Evolutionary conservation across 2,329 filamentous ascomycete genomes (phyloP).

Genomic region (Aureobasidium sp.): DNA sequence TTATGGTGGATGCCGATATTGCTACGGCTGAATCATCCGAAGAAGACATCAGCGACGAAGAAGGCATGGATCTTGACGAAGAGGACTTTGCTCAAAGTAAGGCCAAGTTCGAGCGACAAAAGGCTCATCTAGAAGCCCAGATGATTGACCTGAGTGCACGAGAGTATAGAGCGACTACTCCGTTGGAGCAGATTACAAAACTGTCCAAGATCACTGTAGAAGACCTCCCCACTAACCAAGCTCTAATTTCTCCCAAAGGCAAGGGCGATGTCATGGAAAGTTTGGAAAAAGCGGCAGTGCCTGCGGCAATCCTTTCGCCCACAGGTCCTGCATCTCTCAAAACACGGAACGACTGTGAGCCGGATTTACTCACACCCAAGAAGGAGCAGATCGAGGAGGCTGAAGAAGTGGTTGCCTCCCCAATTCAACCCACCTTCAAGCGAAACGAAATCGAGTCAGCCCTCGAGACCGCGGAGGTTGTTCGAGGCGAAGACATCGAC

Average conservation of each 20-base stretch:
- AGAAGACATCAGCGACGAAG: constrained; percentile 34
- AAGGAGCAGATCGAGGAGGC: constrained; percentile 27
- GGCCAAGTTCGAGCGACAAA: constrained; percentile 41
- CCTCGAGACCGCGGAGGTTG: not conserved
- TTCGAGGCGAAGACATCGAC: constrained; percentile 16
- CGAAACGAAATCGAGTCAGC: constrained; percentile 16
- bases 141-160: constrained; percentile 37
- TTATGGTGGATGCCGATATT: not conserved
- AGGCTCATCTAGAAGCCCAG: constrained; percentile 37
- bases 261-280: constrained; percentile 9
- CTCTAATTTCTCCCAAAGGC: constrained; percentile 4
- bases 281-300: not conserved
- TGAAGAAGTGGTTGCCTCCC: constrained; percentile 22
- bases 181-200: constrained; percentile 38
- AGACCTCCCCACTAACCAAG: constrained; percentile 20
- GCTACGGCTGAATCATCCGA: not conserved
- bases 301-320: not conserved
- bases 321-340: not conserved
- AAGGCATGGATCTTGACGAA: constrained; percentile 41
- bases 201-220: constrained; percentile 33
- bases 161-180: constrained; percentile 38
- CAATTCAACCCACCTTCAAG: constrained; percentile 21
- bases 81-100: constrained; percentile 40
- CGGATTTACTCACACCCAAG: constrained; percentile 29
- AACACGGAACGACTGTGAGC: not conserved